phyloP scores from a whole-genome alignment of 148 eudicot species.

The Fagopyrum esculentum region DNA sequence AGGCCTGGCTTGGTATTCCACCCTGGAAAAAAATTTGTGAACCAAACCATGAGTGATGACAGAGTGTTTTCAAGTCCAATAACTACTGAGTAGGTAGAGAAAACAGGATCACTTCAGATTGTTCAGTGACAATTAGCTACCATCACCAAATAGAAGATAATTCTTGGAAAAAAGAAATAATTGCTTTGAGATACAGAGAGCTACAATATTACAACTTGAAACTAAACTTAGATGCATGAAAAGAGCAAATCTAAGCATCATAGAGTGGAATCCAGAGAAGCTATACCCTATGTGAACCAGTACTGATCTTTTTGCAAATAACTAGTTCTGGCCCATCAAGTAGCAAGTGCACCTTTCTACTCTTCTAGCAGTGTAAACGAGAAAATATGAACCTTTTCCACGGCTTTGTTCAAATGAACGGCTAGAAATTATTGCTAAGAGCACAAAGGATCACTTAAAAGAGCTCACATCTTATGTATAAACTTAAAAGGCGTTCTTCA shows the following conservation, averaged over 20 bases:
- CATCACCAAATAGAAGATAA: no score
- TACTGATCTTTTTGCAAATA: not conserved
- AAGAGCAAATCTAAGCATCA: no score
- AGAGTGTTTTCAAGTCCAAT: not conserved
- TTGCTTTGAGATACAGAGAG: not conserved
- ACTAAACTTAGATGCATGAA: no score
- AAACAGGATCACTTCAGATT: not conserved
- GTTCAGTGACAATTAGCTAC: not conserved
- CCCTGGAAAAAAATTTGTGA: conserved; percentile 40
- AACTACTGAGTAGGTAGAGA: not conserved
- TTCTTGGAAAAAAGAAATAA: not conserved
- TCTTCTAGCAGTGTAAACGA: not conserved
- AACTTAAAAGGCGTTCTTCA: no score
- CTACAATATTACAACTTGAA: not conserved
- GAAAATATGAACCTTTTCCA: not conserved
- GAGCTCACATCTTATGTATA: no score
- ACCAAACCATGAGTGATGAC: not conserved
- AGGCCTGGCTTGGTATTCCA: conserved; percentile 83
- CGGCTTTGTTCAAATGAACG: no score
- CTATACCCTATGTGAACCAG: not conserved
- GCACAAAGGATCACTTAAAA: no score
- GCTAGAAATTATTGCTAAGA: no score
- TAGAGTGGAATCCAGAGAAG: not conserved
- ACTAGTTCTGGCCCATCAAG: not conserved
- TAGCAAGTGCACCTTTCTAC: not conserved